Evolutionary conservation across 2,329 filamentous ascomycete species (phyloP), one percentile per base, ranked within the genome.

Genomic region (Clonostachys rhizophaga): DNA sequence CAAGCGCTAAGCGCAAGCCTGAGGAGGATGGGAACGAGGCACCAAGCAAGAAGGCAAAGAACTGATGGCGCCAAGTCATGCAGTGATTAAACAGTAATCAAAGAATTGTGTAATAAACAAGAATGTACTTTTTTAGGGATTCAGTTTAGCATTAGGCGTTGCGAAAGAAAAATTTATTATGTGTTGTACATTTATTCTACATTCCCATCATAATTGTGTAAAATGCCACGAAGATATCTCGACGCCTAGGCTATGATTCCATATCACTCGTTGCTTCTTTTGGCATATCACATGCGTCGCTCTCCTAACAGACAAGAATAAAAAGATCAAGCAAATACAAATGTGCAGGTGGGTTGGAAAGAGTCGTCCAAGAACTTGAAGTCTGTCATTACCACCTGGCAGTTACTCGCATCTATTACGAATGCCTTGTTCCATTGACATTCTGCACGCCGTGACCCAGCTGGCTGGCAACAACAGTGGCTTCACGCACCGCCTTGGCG

Each of bases 381-480:
- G 41, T 42, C 18, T 14, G 24, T 34, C 18, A 6, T 13, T 34
- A 14, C 14, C 33, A 35, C 18, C 30, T 40, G 42, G 11, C 43
- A 9, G 14, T 5, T 33, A n/a, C 18, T 17, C 16, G 24, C 41
- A 20, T 45, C 37, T 11, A 43, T 12, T 43, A 47, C 17, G 44
- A 20, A 16, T 24, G 44, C 37, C 60, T 57, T 20, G 65, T 66
- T 12, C 65, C 66, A 41, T 68, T 69, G 40, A 68, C 64, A 18
- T 58, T 59, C 51, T 68, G 59, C 33, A 62, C 61, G 10, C 67
- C 68, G 51, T 68, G 61, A 42, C 66, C 65, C 41, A 89, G 66
- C 64, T 86, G 78, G 54, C 81, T 81, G 14, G 86, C 86, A 42
- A 89, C 81, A 42, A 82, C 77, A 5, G 85, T 84, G 12, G 86